Evolutionary conservation across 371 early-diverging fungal genomes (phyloP), one percentile per base, ranked within the genome.

Genomic region (Rhizopus sp.): DNA sequence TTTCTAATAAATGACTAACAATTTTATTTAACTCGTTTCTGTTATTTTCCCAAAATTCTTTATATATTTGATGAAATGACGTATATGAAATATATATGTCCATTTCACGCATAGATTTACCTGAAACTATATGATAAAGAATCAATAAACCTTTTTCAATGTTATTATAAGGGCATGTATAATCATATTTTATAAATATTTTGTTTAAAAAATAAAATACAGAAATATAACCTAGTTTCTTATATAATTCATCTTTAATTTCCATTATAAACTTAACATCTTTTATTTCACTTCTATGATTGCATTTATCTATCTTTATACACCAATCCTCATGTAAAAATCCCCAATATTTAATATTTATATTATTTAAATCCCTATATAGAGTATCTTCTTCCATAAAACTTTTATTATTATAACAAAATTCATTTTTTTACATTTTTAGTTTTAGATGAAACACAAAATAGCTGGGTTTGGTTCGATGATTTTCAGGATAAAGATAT

Each of bases 241-340:
- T 41, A 17, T 40, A 13, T 39, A 60, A 48, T 60, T 50, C 49
- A 53, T 60, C 34, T 53, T 60, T 60, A 30, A 60, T 60, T 31
- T 53, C n/a, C 6, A 6, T 60, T 16, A 60, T 60, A 38, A 47
- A 12, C 8, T 60, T 48, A 31, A 60, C 30, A 23, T 53, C 29
- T 53, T 60, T 60, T 39, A 53, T 12, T 48, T 60, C 41, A 31
- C 39, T 53, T 40, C 60, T 53, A 53, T 60, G 46, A 15, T 53
- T 53, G 39, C 41, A 53, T 60, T 39, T 60, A 46, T 53, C 31
- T 12, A 40, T 13, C 31, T 38, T 53, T 38, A 9, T 53, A 15
- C 15, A 12, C 60, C 60, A 53, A 39, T 52, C 39, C 38, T 59
- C 8, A 29, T 35, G 4, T 34, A 51, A 37, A 51, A 59, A 59